Evolutionary conservation across 1,284 basidiomycete genomes (phyloP).

Genomic region (Sphaerobolus stellatus): DNA sequence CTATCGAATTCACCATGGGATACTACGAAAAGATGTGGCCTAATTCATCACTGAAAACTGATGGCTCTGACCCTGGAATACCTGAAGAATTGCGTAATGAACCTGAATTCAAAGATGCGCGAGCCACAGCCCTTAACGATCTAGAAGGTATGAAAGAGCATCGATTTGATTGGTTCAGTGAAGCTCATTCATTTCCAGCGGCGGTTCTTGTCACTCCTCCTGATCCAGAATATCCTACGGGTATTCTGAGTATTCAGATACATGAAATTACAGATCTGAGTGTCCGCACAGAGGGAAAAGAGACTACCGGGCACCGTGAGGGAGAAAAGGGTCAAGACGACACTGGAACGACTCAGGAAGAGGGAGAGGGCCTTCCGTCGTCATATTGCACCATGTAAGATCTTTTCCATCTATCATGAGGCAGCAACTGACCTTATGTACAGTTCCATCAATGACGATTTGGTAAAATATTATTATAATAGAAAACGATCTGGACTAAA

Average conservation of each 20-base stretch:
- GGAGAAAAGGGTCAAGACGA: no score
- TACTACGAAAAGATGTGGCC: conserved; percentile 64
- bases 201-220: conserved; percentile 58
- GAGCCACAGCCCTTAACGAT: conserved; percentile 32
- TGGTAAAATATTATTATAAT: no score
- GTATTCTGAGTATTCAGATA: conserved; percentile 48
- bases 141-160: no score
- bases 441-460: no score
- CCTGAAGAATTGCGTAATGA: conserved; percentile 32
- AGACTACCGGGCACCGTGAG: conserved; percentile 40
- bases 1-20: conserved; percentile 50
- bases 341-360: no score
- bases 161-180: no score
- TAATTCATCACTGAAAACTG: conserved; percentile 42
- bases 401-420: no score
- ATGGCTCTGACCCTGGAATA: conserved; percentile 36
- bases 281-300: neutral
- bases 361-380: no score
- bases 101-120: conserved; percentile 33
- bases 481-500: no score
- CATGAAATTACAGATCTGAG: conserved; percentile 39
- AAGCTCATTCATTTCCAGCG: no score
- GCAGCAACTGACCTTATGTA: no score
- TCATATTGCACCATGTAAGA: no score
- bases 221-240: conserved; percentile 48